A percentile compares a stretch with the other conserved stretches of the same genome.
phyloP scores from a whole-genome alignment of 1,139 yeast genomes.

The Yamadazyma taylorii region DNA sequence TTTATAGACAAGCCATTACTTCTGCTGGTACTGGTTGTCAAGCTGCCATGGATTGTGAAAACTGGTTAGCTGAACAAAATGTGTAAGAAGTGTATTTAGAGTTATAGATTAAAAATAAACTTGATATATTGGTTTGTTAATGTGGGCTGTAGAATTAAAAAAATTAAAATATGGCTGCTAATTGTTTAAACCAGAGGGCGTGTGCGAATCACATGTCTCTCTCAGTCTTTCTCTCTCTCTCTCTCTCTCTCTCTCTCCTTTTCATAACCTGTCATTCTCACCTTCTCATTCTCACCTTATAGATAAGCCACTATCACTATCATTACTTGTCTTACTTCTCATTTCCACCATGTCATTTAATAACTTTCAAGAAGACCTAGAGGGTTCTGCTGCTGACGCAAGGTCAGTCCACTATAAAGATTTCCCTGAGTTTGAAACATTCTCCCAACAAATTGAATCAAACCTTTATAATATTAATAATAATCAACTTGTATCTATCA shows the following conservation, averaged over 20 bases:
- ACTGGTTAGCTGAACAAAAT: slow-evolving; percentile 72
- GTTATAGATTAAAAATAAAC: slow-evolving; percentile 1
- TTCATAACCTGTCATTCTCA: too few relatives aligned
- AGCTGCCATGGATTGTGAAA: slow-evolving; percentile 98
- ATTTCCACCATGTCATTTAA: slow-evolving; percentile 37
- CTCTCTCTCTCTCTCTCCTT: too few relatives aligned
- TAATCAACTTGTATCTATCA: slow-evolving; percentile 25
- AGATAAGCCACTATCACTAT: too few relatives aligned
- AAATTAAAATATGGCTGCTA: too few relatives aligned
- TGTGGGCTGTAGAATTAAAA: too few relatives aligned
- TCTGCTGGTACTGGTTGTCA: slow-evolving; percentile 99
- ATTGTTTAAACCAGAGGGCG: not conserved
- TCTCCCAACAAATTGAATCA: slow-evolving; percentile 34
- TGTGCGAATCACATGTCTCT: too few relatives aligned
- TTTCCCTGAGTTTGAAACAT: slow-evolving; percentile 42
- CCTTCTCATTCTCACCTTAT: too few relatives aligned
- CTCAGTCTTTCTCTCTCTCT: too few relatives aligned
- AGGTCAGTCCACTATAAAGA: slow-evolving; percentile 31
- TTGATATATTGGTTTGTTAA: not conserved
- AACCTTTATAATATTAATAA: slow-evolving; percentile 33
- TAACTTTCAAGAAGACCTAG: slow-evolving; percentile 36
- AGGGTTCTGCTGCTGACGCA: slow-evolving; percentile 20
- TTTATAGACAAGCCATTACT: slow-evolving; percentile 97
- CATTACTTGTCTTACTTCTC: too few relatives aligned
- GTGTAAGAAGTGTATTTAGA: slow-evolving; percentile 9